Percentiles rank a stretch among this genome's conserved stretches.
phyloP scores from a whole-genome alignment of 164 flowering plant genomes.

The Kalanchoe fedtschenkoi region DNA sequence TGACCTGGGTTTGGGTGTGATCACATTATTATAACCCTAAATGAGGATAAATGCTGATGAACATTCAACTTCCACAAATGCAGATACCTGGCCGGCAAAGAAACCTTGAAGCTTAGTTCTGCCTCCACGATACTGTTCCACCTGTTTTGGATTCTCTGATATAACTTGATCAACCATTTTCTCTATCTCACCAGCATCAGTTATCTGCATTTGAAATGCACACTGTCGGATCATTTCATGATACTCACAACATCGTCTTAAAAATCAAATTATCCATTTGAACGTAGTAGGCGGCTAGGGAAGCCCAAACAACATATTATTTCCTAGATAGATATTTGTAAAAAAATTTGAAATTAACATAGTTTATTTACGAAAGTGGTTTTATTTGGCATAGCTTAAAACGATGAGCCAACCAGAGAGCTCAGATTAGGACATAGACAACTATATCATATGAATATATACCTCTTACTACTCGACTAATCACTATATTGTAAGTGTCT shows the following conservation, averaged over 20 bases:
- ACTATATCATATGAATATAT: neutral
- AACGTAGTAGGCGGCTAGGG: too few relatives aligned
- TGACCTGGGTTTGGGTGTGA: slow-evolving; percentile 36
- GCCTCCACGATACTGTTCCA: slow-evolving; percentile 81
- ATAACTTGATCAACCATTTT: slow-evolving; percentile 70
- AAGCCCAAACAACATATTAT: neutral
- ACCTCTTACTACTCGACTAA: neutral
- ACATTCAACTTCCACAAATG: neutral
- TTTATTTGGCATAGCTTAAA: too few relatives aligned
- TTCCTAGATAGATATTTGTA: neutral
- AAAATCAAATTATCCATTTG: neutral
- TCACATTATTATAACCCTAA: neutral
- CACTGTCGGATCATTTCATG: neutral
- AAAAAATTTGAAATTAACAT: neutral
- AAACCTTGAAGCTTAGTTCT: slow-evolving; percentile 86
- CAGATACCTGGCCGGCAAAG: slow-evolving; percentile 85
- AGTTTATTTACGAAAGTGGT: too few relatives aligned
- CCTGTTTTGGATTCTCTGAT: slow-evolving; percentile 71
- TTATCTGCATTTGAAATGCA: slow-evolving; percentile 38
- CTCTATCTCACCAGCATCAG: slow-evolving; percentile 67
- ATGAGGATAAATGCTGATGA: neutral
- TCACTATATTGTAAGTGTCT: neutral
- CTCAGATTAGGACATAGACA: neutral
- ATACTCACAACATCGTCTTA: neutral
- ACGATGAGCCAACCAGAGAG: neutral